These are phyloP conservation scores for Plasmodium yoelii DNA, from an alignment of 169 alveolate species.

Conservation along the genomic window DNA sequence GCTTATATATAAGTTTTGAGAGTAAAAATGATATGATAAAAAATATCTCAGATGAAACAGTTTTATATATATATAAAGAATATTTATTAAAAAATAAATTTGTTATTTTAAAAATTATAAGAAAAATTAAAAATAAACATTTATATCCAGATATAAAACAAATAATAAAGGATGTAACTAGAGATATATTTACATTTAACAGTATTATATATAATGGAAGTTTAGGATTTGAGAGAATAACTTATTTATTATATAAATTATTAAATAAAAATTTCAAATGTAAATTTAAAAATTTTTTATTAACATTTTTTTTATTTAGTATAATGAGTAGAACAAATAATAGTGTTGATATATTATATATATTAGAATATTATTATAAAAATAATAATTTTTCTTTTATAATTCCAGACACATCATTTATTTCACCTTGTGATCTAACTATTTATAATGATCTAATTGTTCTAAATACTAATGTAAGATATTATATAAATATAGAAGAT, in stretches of 20 bases:
- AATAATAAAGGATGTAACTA: slow-evolving; percentile 59
- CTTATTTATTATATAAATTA: slow-evolving; percentile 24
- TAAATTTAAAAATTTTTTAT: not conserved
- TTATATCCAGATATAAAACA: slow-evolving; percentile 69
- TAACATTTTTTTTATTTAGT: slow-evolving; percentile 44
- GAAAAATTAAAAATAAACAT: slow-evolving; percentile 39
- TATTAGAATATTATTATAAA: slow-evolving; percentile 51
- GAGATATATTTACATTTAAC: slow-evolving; percentile 71
- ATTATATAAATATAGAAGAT: slow-evolving; percentile 18
- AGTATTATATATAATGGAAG: slow-evolving; percentile 52
- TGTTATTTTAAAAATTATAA: slow-evolving; percentile 48
- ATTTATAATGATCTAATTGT: slow-evolving; percentile 41
- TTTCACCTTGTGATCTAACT: slow-evolving; percentile 62
- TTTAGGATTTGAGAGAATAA: slow-evolving; percentile 34
- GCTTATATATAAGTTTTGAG: slow-evolving; percentile 40
- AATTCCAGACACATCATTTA: slow-evolving; percentile 41
- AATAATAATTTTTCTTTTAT: slow-evolving; percentile 38
- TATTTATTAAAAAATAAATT: slow-evolving; percentile 59
- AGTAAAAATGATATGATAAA: slow-evolving; percentile 30
- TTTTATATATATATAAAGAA: slow-evolving; percentile 29
- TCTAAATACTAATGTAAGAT: slow-evolving; percentile 27
- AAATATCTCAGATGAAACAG: slow-evolving; percentile 42
- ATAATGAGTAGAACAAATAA: slow-evolving; percentile 72
- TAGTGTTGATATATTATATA: slow-evolving; percentile 71
- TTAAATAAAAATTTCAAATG: slow-evolving; percentile 34